phyloP scores from a whole-genome alignment of 2,329 filamentous ascomycete species.

The Fulvia fulva region DNA sequence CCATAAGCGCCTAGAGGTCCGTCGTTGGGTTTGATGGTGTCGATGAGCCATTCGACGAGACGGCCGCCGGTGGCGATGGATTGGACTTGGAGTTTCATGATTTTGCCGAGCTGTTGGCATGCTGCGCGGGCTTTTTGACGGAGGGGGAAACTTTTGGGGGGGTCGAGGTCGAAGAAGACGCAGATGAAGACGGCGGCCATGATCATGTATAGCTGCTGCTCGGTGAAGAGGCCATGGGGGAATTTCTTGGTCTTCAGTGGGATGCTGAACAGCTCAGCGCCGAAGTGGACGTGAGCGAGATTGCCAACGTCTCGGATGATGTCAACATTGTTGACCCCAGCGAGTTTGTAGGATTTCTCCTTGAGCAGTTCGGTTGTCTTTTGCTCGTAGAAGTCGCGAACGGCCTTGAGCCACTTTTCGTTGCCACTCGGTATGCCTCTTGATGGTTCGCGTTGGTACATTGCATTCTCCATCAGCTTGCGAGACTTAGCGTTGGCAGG shows the following conservation, averaged over 20 bases:
- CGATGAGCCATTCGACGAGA: conserved; percentile 39
- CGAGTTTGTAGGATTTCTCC: conserved; percentile 45
- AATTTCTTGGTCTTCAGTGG: conserved; percentile 53
- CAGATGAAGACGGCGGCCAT: conserved; percentile 51
- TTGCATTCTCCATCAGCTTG: conserved; percentile 40
- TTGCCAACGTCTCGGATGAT: conserved; percentile 51
- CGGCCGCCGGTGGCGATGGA: conserved; percentile 40
- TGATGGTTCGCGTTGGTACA: conserved; percentile 38
- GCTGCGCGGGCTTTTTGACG: conserved; percentile 47
- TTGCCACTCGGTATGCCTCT: conserved; percentile 27
- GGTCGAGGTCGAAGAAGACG: conserved; percentile 54
- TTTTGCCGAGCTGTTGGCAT: conserved; percentile 48
- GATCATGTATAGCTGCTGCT: conserved; percentile 52
- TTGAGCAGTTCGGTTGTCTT: conserved; percentile 45
- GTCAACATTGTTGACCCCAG: conserved; percentile 44
- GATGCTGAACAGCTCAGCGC: conserved; percentile 52
- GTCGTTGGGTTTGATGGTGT: conserved; percentile 35
- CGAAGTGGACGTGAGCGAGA: conserved; percentile 53
- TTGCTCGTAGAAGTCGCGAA: conserved; percentile 47
- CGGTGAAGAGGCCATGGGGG: conserved; percentile 49
- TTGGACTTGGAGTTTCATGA: conserved; percentile 48
- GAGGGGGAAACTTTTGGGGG: conserved; percentile 50
- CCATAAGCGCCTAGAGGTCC: conserved; percentile 51
- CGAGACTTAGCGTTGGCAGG: conserved; percentile 41
- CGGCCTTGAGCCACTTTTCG: conserved; percentile 44